Evolutionary conservation across 2,329 filamentous ascomycete genomes (phyloP), one percentile per base, ranked within the genome.

Genomic region (Cladosporium cucumerinum): DNA sequence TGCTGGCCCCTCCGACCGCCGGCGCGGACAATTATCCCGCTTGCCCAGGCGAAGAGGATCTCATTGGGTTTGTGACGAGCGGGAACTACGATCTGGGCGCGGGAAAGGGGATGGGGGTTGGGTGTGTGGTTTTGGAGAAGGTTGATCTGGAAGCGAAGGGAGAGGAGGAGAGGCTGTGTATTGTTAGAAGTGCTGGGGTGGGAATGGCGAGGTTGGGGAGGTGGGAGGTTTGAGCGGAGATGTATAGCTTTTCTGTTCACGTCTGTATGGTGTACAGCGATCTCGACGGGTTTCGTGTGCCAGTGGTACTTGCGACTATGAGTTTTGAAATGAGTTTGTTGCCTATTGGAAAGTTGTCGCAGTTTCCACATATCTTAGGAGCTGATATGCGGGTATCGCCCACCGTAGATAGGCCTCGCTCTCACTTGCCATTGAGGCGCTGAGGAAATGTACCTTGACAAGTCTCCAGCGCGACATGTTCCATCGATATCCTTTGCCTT

Each of bases 41-140:
- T 0, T 87, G 93, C n/a, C 94, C 94, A 0, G 82, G 83, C 11
- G 87, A 87, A 67, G 82, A 85, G 25, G 91, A 97, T 74, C 82
- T 98, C 14, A 86, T 98, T 59, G 95, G 95, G 0, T 99, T 96
- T 75, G 88, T 97, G 26, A 97, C 93, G 2, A 90, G 89, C 1
- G 95, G 94, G 0, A 89, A 91, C 59, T 97, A 89, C 75, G 93
- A 89, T 72, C 84, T 98, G 1, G 85, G 86, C 2, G 86, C 90
- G 68, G 95, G 94, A 0, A 85, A 84, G 69, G 91, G 89, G 0
- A 87, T 87, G 18, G 94, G 88, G 0, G 82, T 98, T 66, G 95
- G 90, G 0, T 89, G 85, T 58, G 74, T 98, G 28, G 80, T 86
- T 16, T 80, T 89, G 0, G 80, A 81, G 5, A 89, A 83, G 75